phyloP scores from a whole-genome alignment of 495 filamentous ascomycete species.

The Tirmania nivea region DNA sequence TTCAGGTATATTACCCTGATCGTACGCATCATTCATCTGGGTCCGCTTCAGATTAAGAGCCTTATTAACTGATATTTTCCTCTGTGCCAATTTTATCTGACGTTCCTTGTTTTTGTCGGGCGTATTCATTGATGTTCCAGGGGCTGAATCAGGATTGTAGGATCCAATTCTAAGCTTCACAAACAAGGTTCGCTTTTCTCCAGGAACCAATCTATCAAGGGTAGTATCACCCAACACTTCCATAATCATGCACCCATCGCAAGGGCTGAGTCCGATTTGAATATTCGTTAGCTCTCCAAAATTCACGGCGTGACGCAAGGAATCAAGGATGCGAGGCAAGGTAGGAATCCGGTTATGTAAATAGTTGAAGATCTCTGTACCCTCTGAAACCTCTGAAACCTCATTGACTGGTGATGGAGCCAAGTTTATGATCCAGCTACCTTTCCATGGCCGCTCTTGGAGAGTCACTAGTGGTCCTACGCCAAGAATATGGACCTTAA shows the following conservation, averaged over 20 bases:
- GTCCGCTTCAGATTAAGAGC: too few species aligned
- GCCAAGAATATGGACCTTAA: background rate
- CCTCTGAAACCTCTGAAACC: too few species aligned
- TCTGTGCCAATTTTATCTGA: background rate
- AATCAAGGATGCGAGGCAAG: too few species aligned
- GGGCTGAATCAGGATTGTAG: background rate
- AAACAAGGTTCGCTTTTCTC: background rate
- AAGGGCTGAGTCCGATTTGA: background rate
- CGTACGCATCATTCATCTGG: too few species aligned
- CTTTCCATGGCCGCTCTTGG: background rate
- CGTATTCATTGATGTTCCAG: background rate
- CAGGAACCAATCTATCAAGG: background rate
- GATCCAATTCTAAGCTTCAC: background rate
- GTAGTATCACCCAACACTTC: background rate
- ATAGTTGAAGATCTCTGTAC: too few species aligned
- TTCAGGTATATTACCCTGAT: background rate
- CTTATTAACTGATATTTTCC: too few species aligned
- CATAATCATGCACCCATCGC: background rate
- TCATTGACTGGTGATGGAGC: background rate
- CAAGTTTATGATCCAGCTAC: background rate
- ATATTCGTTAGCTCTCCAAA: background rate
- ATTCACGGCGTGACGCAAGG: background rate
- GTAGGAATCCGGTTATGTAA: too few species aligned
- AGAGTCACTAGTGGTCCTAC: background rate
- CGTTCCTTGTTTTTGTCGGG: background rate